Evolutionary conservation across 2,329 filamentous ascomycete genomes (phyloP).

Genomic region (Penicillium corylophilum): DNA sequence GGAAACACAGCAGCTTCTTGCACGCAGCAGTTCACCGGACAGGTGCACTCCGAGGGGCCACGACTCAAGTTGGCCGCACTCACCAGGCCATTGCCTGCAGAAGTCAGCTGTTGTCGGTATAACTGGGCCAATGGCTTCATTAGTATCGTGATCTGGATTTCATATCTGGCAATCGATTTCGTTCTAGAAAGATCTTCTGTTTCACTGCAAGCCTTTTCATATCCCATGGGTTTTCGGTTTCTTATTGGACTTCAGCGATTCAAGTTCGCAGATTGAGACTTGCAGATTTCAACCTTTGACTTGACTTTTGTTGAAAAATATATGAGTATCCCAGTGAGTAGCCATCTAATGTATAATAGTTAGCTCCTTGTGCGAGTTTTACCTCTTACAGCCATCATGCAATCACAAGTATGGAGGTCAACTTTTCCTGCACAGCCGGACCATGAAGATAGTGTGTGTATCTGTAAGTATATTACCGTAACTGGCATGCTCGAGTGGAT

Average conservation of each 20-base stretch:
- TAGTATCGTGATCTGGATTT: background rate
- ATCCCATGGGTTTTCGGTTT: background rate
- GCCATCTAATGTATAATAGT: too few relatives aligned
- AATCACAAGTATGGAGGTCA: background rate
- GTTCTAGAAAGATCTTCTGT: background rate
- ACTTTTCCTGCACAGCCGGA: too few relatives aligned
- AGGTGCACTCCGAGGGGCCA: background rate
- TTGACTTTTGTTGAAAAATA: too few relatives aligned
- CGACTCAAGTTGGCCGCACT: background rate
- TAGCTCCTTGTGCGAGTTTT: too few relatives aligned
- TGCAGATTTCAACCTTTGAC: too few relatives aligned
- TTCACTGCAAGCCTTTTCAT: background rate
- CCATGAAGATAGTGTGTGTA: too few relatives aligned
- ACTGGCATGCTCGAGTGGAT: too few relatives aligned
- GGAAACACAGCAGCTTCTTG: conserved; percentile 23
- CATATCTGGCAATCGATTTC: background rate
- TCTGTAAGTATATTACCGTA: too few relatives aligned
- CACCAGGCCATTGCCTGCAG: background rate
- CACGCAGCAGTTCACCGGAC: conserved; percentile 9
- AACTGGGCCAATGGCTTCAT: background rate
- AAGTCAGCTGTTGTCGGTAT: background rate
- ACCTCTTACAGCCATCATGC: background rate
- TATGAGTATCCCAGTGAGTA: too few relatives aligned
- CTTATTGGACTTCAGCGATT: background rate
- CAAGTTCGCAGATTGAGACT: too few relatives aligned